Evolutionary conservation across 1,139 yeast genomes (phyloP), one percentile per base, ranked within the genome.

Genomic region (Nakaseomyces nivariensis): DNA sequence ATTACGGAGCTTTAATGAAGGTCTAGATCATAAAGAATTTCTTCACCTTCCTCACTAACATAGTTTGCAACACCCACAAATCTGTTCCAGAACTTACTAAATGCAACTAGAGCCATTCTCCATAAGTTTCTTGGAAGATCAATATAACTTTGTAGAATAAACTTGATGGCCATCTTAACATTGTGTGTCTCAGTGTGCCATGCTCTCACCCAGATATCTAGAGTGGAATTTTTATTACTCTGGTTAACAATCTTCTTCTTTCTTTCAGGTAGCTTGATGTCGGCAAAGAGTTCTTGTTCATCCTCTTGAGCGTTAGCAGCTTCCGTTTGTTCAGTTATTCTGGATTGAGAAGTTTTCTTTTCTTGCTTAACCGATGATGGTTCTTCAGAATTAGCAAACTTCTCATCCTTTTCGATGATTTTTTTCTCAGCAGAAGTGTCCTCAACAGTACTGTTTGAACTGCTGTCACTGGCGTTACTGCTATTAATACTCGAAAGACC

Each of bases 51-150:
- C 45, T 63, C 66, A 24, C 45, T 55, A 5, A 62, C 47, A 45
- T 62, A 62, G 36, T 56, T 52, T 6, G 58, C 51, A 29, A 63
- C 64, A 25, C 96, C 96, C 54, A 87, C 74, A 61, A 88, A 86
- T 31, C 64, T 64, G 62, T 84, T 82, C 97, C 97, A 92, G 67
- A 77, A 75, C 44, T 72, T 68, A 55, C 75, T 77, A 43, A 78
- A 52, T 54, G 78, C 72, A 48, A 74, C 68, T 47, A 87, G 56
- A 4, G 71, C 59, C 49, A 79, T 56, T 48, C 76, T 74, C 68
- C 77, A 79, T 1, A 85, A 47, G 51, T 81, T 75, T 49, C 71
- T 69, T 17, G 97, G 97, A 57, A 92, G 77, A 45, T 81, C 74
- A 49, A 74, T 61, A 66, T 90, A 92, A 48, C 96, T 81, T 36